A percentile compares a stretch with the other conserved stretches of the same genome.
phyloP scores from a whole-genome alignment of 2,329 filamentous ascomycete genomes.

The Exophiala bonariae region DNA sequence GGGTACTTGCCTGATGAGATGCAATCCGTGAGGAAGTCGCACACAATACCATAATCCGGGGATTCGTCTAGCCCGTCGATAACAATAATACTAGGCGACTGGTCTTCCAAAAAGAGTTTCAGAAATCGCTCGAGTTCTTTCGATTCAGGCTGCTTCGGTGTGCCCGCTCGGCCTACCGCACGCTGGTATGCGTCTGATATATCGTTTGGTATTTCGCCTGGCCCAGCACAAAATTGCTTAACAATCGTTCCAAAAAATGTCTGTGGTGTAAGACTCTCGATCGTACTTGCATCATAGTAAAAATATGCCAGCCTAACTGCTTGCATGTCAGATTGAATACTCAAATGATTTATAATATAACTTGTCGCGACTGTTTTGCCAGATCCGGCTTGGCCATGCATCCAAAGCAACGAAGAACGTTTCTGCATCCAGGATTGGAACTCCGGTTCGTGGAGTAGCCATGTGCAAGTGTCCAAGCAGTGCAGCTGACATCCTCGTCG shows the following conservation, averaged over 20 bases:
- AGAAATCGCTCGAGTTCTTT: slow-evolving; percentile 12
- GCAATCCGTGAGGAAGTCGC: slow-evolving; percentile 18
- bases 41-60: slow-evolving; percentile 11
- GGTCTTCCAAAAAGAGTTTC: slow-evolving; percentile 1
- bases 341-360: slow-evolving; percentile 18
- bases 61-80: slow-evolving; percentile 23
- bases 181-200: slow-evolving; percentile 6
- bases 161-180: slow-evolving; percentile 9
- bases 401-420: slow-evolving; percentile 19
- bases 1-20: slow-evolving; percentile 9
- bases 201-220: slow-evolving; percentile 7
- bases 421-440: slow-evolving; percentile 14
- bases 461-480: slow-evolving; percentile 16
- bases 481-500: slow-evolving; percentile 15
- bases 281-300: slow-evolving; percentile 23
- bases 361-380: slow-evolving; percentile 20
- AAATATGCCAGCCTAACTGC: slow-evolving; percentile 13
- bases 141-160: slow-evolving; percentile 11
- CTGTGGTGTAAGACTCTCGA: slow-evolving; percentile 18
- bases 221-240: slow-evolving; percentile 16
- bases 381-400: slow-evolving; percentile 19
- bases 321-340: not conserved
- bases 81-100: slow-evolving; percentile 8
- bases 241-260: slow-evolving; percentile 21
- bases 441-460: slow-evolving; percentile 13